phyloP scores from a whole-genome alignment of 805 yeast genomes.

The Scheffersomyces stipitis region DNA sequence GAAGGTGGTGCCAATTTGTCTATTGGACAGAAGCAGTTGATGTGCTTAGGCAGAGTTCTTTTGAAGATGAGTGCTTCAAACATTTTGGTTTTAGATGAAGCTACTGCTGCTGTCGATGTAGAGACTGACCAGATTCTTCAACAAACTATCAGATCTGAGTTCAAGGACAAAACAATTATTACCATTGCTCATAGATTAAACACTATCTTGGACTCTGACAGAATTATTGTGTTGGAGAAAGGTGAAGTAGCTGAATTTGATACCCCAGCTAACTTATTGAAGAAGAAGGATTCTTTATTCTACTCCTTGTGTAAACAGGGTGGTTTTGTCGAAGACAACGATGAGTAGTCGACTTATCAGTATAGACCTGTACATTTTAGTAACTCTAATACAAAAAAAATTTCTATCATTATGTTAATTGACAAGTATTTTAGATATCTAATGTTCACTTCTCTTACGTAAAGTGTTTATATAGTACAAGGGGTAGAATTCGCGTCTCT shows the following conservation, averaged over 20 bases:
- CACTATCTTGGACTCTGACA: slow-evolving; percentile 79
- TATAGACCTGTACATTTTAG: too few species aligned
- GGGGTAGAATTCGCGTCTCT: slow-evolving; percentile 43
- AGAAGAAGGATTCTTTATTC: slow-evolving; percentile 66
- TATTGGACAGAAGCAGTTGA: slow-evolving; percentile 53
- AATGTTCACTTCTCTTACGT: slow-evolving; percentile 67
- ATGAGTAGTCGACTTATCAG: too few species aligned
- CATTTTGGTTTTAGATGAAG: slow-evolving; percentile 75
- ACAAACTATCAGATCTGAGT: slow-evolving; percentile 73
- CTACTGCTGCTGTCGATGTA: slow-evolving; percentile 87
- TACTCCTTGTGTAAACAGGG: slow-evolving; percentile 82
- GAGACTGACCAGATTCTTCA: slow-evolving; percentile 78
- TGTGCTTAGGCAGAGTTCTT: slow-evolving; percentile 80
- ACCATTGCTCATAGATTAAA: slow-evolving; percentile 85
- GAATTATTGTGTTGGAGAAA: slow-evolving; percentile 70
- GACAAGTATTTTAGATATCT: slow-evolving; percentile 8
- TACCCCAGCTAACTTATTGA: slow-evolving; percentile 64
- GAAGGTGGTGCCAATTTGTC: slow-evolving; percentile 53
- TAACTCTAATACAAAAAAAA: too few species aligned
- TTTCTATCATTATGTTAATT: too few species aligned
- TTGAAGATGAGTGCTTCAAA: slow-evolving; percentile 56
- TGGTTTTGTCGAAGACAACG: slow-evolving; percentile 51
- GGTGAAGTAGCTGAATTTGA: slow-evolving; percentile 80
- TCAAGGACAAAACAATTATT: slow-evolving; percentile 72
- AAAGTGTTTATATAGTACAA: slow-evolving; percentile 49